Evolutionary conservation across 2,329 filamentous ascomycete genomes (phyloP).

Genomic region (Trichoderma sp.): DNA sequence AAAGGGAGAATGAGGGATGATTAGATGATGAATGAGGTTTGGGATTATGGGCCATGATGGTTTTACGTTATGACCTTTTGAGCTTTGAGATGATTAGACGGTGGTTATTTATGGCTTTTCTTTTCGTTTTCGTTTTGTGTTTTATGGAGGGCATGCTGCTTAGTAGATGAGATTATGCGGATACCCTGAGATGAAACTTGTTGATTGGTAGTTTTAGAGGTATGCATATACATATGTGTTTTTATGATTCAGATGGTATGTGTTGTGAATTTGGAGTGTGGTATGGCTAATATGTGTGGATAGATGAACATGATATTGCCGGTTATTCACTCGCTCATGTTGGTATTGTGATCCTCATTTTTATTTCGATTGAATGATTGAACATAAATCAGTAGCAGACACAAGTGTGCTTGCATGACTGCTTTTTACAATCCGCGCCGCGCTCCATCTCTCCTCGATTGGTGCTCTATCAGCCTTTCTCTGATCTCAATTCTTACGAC

Average conservation of each 20-base stretch:
- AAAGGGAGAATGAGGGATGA: neutral
- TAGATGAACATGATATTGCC: neutral
- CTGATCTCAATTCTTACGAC: neutral
- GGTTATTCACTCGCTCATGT: neutral
- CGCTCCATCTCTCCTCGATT: neutral
- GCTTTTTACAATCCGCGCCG: neutral
- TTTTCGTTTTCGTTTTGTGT: neutral
- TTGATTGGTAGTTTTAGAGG: conserved; percentile 10
- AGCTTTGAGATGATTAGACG: neutral
- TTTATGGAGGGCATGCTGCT: neutral
- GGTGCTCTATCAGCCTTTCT: too few relatives aligned
- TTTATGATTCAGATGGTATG: neutral
- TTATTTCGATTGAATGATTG: too few relatives aligned
- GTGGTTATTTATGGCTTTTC: neutral
- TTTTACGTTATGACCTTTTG: neutral
- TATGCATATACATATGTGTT: neutral
- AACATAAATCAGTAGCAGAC: too few relatives aligned
- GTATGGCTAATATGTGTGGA: neutral
- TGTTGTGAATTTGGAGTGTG: too few relatives aligned
- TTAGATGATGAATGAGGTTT: neutral
- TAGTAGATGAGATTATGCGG: conserved; percentile 1
- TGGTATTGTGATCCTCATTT: neutral
- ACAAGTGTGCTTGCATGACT: too few relatives aligned
- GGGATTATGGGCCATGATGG: neutral
- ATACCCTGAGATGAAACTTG: neutral